Evolutionary conservation across 805 yeast species (phyloP).

Genomic region (Huiozyma naganishii): DNA sequence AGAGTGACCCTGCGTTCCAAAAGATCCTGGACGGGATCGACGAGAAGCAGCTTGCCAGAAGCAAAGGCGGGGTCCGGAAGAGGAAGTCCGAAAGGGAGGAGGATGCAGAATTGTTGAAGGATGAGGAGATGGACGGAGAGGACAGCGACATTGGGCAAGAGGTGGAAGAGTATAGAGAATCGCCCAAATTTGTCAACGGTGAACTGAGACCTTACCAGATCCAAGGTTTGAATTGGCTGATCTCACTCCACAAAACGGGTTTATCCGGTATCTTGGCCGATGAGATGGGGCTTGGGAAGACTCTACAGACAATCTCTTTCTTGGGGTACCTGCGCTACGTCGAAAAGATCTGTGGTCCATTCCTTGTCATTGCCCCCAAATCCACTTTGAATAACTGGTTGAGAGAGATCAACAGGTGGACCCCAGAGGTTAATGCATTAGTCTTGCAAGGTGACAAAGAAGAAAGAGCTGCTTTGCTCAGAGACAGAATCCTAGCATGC

Average conservation of each 20-base stretch:
- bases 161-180: slow-evolving; percentile 54
- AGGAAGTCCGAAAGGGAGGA: slow-evolving; percentile 71
- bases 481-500: slow-evolving; percentile 40
- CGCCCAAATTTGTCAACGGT: slow-evolving; percentile 68
- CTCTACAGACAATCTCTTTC: slow-evolving; percentile 68
- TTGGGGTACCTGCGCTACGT: slow-evolving; percentile 60
- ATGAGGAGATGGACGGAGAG: slow-evolving; percentile 20
- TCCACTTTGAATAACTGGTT: slow-evolving; percentile 76
- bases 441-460: slow-evolving; percentile 69
- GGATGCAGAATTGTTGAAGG: slow-evolving; percentile 59
- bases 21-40: slow-evolving; percentile 37
- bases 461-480: slow-evolving; percentile 47
- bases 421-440: slow-evolving; percentile 64
- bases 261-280: slow-evolving; percentile 72
- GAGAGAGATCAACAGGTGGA: slow-evolving; percentile 69
- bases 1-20: slow-evolving; percentile 45
- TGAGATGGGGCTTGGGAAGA: slow-evolving; percentile 81
- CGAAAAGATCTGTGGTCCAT: slow-evolving; percentile 56
- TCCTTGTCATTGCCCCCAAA: slow-evolving; percentile 66
- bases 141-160: slow-evolving; percentile 12
- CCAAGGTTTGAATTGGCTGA: slow-evolving; percentile 74
- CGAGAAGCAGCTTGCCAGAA: slow-evolving; percentile 9
- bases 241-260: slow-evolving; percentile 57
- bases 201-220: slow-evolving; percentile 61
- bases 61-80: slow-evolving; percentile 29